These are phyloP conservation scores for Bolboschoenoplectus hybrid DNA, from an alignment of 202 grass and related monocot genomes.

Conservation along the genomic window DNA sequence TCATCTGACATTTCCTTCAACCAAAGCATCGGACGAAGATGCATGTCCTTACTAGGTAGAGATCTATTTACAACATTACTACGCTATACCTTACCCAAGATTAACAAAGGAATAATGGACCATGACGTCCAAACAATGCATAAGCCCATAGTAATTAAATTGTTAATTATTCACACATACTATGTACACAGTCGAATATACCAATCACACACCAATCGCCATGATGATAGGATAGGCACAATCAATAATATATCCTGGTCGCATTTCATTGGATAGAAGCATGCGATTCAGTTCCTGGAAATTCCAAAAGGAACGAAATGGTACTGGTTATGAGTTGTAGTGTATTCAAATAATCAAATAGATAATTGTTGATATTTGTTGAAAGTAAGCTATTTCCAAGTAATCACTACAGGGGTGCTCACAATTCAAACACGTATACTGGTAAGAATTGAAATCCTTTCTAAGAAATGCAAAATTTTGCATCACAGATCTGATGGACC, in stretches of 20 bases:
- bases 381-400: neutral
- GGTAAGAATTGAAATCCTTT: neutral
- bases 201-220: conserved; percentile 25
- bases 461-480: neutral
- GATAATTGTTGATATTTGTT: neutral
- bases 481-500: neutral
- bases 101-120: conserved; percentile 32
- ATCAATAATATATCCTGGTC: conserved; percentile 30
- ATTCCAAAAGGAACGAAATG: neutral
- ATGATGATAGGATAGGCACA: conserved; percentile 9
- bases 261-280: conserved; percentile 30
- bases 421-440: neutral
- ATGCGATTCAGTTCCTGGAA: neutral
- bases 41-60: conserved; percentile 1
- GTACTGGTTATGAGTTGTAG: neutral
- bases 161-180: conserved; percentile 38
- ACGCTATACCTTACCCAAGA: neutral
- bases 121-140: conserved; percentile 25
- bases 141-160: conserved; percentile 27
- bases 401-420: neutral
- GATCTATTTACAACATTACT: conserved; percentile 34
- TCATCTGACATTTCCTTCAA: neutral
- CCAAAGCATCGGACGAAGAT: neutral
- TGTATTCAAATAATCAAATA: neutral
- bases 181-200: conserved; percentile 39